These are phyloP conservation scores for Tuber magnatum DNA, from an alignment of 495 filamentous ascomycete species.

Conservation along the genomic window DNA sequence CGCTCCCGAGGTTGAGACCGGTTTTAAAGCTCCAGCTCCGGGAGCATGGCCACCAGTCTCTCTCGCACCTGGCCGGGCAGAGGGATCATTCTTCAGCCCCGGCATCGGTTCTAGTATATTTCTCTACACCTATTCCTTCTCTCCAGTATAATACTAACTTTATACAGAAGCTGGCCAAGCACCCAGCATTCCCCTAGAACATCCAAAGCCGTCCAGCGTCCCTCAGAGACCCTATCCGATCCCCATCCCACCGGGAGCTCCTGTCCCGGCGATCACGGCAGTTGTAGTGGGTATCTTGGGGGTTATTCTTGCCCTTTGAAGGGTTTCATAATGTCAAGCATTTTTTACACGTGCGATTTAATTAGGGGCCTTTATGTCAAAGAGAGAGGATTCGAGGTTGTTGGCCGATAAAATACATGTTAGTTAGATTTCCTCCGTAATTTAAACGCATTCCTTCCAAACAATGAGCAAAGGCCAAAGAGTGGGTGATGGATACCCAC, in stretches of 20 bases:
- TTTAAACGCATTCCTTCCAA: not conserved
- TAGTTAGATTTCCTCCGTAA: not conserved
- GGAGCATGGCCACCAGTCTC: not conserved
- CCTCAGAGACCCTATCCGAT: not conserved
- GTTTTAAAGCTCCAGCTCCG: not conserved
- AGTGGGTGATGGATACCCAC: not conserved
- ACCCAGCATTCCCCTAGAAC: not conserved
- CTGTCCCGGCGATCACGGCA: slow-evolving; percentile 4
- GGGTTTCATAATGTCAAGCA: not conserved
- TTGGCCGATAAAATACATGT: not conserved
- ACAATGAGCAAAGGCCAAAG: not conserved
- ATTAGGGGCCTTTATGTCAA: not conserved
- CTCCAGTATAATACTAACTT: not conserved
- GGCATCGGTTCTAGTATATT: not conserved
- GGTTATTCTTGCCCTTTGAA: not conserved
- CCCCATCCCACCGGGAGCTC: not conserved
- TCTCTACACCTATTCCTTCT: not conserved
- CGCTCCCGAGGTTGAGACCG: slow-evolving; percentile 6
- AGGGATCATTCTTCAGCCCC: not conserved
- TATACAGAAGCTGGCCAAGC: slow-evolving; percentile 1
- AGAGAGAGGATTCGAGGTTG: not conserved
- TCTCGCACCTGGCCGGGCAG: not conserved
- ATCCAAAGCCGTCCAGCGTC: not conserved
- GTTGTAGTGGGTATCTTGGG: slow-evolving; percentile 13
- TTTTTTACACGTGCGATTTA: not conserved